Evolutionary conservation across 2,329 filamentous ascomycete genomes (phyloP).

Genomic region (Harringtonia lauricola): DNA sequence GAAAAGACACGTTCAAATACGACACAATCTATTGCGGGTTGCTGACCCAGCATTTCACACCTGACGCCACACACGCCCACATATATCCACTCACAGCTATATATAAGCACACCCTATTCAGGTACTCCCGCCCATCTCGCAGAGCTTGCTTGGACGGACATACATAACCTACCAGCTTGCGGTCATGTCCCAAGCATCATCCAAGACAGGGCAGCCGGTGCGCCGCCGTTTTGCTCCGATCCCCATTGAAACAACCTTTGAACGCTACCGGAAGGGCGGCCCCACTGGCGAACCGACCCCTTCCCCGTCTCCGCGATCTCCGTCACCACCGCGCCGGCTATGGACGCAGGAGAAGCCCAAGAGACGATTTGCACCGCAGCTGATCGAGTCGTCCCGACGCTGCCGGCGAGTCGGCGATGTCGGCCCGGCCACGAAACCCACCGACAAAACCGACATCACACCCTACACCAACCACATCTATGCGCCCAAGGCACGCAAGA

Average conservation of each 20-base stretch:
- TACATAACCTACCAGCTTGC: too few relatives aligned
- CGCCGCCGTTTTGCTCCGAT: constrained; percentile 52
- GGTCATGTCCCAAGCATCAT: constrained; percentile 1
- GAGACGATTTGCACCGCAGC: constrained; percentile 59
- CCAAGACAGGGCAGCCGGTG: constrained; percentile 1
- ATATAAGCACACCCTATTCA: too few relatives aligned
- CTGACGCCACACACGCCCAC: too few relatives aligned
- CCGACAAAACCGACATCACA: constrained; percentile 63
- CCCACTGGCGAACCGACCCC: constrained; percentile 39
- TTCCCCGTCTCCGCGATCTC: constrained; percentile 43
- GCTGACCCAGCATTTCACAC: neutral
- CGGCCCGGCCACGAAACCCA: constrained; percentile 48
- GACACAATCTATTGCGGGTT: neutral
- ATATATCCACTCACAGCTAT: too few relatives aligned
- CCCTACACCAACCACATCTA: constrained; percentile 53
- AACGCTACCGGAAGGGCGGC: constrained; percentile 38
- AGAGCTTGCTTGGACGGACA: too few relatives aligned
- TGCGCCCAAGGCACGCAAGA: constrained; percentile 33
- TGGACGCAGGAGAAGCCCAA: neutral
- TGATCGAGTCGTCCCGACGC: constrained; percentile 70
- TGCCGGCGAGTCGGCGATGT: constrained; percentile 56
- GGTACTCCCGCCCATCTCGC: too few relatives aligned
- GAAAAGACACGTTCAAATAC: too few relatives aligned
- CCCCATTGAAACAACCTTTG: constrained; percentile 61
- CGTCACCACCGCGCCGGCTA: constrained; percentile 21